Percentiles rank a stretch among this genome's conserved stretches.
Conservation (phyloP, 148 eudicot genomes). For the Cornus florida region DNA sequence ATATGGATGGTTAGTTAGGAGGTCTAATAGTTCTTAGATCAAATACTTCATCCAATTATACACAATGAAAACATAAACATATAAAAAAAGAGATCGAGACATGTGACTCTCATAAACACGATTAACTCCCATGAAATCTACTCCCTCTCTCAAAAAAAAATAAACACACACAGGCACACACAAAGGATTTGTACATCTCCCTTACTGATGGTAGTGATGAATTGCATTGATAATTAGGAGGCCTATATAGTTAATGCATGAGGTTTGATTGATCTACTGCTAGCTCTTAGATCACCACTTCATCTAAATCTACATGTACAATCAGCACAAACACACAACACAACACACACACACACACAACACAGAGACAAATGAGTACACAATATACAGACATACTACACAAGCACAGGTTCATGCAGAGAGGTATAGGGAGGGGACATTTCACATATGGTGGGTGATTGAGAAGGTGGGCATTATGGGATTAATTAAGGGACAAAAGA, state of each 20-base stretch:
- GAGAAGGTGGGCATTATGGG: not conserved
- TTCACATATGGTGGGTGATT: slow-evolving; percentile 3
- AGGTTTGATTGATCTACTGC: not conserved
- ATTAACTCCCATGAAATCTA: too few species aligned
- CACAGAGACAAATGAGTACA: not conserved
- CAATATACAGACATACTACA: not conserved
- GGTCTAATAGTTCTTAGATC: too few species aligned
- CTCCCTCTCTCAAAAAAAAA: too few species aligned
- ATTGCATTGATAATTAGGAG: too few species aligned
- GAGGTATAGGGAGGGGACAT: slow-evolving; percentile 4
- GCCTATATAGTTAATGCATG: not conserved
- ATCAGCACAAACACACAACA: too few species aligned
- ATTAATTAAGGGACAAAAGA: slow-evolving; percentile 17
- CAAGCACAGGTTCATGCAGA: slow-evolving; percentile 8
- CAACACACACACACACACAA: not conserved
- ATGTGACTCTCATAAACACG: too few species aligned
- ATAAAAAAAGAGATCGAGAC: too few species aligned
- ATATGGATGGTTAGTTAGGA: not conserved
- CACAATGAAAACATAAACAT: too few species aligned
- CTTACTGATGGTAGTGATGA: too few species aligned
- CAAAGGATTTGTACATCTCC: too few species aligned
- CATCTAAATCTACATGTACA: not conserved
- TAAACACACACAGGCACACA: too few species aligned
- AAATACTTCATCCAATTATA: too few species aligned
- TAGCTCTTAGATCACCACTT: slow-evolving; percentile 3